A percentile compares a stretch with the other conserved stretches of the same genome.
These are phyloP conservation scores for Termitomyces sp. DNA, from an alignment of 768 basidiomycete species.

Conservation along the genomic window DNA sequence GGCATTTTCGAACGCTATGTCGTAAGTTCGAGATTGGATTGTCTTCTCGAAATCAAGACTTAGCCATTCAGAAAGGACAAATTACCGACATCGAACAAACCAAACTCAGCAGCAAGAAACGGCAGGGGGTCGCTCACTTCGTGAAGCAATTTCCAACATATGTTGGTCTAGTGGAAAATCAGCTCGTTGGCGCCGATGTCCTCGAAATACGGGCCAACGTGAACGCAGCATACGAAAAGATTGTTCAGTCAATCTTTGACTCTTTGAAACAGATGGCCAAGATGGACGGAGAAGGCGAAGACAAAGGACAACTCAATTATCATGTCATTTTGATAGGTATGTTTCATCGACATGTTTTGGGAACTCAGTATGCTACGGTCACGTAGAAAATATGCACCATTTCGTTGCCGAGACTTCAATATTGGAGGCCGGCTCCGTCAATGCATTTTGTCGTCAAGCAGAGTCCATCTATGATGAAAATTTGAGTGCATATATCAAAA, in stretches of 20 bases:
- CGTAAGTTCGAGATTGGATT: constrained; percentile 34
- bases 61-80: constrained; percentile 65
- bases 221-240: constrained; percentile 82
- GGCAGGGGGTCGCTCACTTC: constrained; percentile 89
- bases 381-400: constrained; percentile 91
- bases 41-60: neutral
- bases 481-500: constrained; percentile 78
- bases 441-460: constrained; percentile 65
- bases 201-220: constrained; percentile 77
- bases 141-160: constrained; percentile 92
- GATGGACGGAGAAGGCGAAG: constrained; percentile 88
- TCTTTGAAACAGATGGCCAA: constrained; percentile 95
- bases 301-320: constrained; percentile 95
- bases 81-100: constrained; percentile 87
- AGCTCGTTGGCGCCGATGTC: constrained; percentile 72
- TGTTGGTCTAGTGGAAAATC: constrained; percentile 77
- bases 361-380: neutral
- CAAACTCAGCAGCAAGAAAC: constrained; percentile 88
- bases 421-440: constrained; percentile 62
- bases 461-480: constrained; percentile 89
- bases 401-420: constrained; percentile 81
- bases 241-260: constrained; percentile 90
- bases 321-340: constrained; percentile 93
- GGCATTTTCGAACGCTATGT: constrained; percentile 75
- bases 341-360: constrained; percentile 23